Percentiles rank a stretch among this genome's conserved stretches.
Conservation (phyloP, 371 early-diverging fungal species). For the Smittium mucronatum region DNA sequence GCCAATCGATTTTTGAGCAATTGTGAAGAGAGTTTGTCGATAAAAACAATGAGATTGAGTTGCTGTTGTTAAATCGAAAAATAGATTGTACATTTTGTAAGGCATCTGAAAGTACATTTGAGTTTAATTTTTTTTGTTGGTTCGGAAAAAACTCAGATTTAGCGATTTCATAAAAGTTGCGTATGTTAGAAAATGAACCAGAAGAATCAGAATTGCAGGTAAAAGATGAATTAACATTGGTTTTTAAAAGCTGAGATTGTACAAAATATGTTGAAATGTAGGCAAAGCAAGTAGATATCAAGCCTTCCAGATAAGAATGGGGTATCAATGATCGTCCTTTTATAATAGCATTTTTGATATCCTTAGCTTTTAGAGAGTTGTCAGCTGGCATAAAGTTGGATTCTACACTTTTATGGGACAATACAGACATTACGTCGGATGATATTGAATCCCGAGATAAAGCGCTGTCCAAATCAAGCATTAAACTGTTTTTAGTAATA, state of each 20-base stretch:
- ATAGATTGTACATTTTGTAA: background rate
- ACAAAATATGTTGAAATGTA: conserved; percentile 25
- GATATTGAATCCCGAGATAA: background rate
- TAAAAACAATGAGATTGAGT: background rate
- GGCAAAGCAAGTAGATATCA: conserved; percentile 25
- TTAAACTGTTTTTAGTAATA: conserved; percentile 22
- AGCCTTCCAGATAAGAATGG: conserved; percentile 26
- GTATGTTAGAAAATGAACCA: background rate
- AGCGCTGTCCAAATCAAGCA: conserved; percentile 9
- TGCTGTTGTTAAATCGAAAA: background rate
- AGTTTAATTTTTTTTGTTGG: background rate
- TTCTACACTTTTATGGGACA: conserved; percentile 7
- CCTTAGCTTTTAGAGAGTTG: conserved; percentile 19
- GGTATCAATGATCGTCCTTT: conserved; percentile 26
- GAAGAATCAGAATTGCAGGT: background rate
- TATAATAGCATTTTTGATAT: conserved; percentile 25
- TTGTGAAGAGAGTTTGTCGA: background rate
- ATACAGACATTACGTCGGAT: background rate
- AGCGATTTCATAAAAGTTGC: too few species aligned
- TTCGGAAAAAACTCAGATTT: background rate
- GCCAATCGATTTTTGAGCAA: background rate
- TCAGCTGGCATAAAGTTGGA: background rate
- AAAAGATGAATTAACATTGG: conserved; percentile 19
- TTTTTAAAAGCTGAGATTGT: conserved; percentile 26
- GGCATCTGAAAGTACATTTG: background rate